Conservation (phyloP, 2,329 filamentous ascomycete genomes). For the Penicillium sp. region DNA sequence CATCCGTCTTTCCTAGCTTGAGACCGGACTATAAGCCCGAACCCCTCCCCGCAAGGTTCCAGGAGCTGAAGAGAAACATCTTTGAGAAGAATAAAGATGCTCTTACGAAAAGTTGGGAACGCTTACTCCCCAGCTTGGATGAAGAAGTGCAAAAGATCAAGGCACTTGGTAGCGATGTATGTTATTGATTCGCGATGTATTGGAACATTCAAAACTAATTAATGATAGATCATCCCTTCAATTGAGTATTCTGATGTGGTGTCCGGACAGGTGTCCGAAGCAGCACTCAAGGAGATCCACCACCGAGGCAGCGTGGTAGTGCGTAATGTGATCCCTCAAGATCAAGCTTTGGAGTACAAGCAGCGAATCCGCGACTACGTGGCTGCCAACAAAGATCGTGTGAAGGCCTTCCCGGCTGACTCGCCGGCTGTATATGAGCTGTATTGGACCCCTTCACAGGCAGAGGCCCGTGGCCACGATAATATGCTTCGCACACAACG, state of each 20-base stretch:
- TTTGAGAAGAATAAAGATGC: slow-evolving; percentile 44
- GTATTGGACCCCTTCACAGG: slow-evolving; percentile 72
- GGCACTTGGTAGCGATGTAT: slow-evolving; percentile 43
- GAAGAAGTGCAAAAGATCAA: slow-evolving; percentile 46
- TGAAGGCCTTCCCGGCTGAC: slow-evolving; percentile 65
- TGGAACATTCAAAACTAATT: slow-evolving; percentile 7
- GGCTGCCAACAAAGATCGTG: slow-evolving; percentile 55
- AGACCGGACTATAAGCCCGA: slow-evolving; percentile 45
- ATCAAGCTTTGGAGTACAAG: slow-evolving; percentile 67
- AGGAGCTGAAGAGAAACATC: slow-evolving; percentile 41
- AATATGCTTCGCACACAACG: slow-evolving; percentile 63
- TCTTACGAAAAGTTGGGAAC: slow-evolving; percentile 44
- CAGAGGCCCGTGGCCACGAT: slow-evolving; percentile 67
- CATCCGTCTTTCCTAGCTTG: slow-evolving; percentile 51
- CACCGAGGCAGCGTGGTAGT: slow-evolving; percentile 66
- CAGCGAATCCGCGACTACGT: slow-evolving; percentile 66
- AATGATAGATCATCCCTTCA: slow-evolving; percentile 43
- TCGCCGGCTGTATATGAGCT: slow-evolving; percentile 73
- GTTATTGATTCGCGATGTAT: slow-evolving; percentile 1
- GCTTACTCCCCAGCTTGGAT: slow-evolving; percentile 43
- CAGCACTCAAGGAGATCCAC: slow-evolving; percentile 53
- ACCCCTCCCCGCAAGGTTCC: slow-evolving; percentile 46
- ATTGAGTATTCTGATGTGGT: slow-evolving; percentile 45
- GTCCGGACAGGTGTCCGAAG: slow-evolving; percentile 36
- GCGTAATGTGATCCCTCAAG: slow-evolving; percentile 64